Percentiles rank a stretch among this genome's conserved stretches.
Conservation (phyloP, 225 moss, liverwort and hornwort genomes). For the Marchantia polymorpha region DNA sequence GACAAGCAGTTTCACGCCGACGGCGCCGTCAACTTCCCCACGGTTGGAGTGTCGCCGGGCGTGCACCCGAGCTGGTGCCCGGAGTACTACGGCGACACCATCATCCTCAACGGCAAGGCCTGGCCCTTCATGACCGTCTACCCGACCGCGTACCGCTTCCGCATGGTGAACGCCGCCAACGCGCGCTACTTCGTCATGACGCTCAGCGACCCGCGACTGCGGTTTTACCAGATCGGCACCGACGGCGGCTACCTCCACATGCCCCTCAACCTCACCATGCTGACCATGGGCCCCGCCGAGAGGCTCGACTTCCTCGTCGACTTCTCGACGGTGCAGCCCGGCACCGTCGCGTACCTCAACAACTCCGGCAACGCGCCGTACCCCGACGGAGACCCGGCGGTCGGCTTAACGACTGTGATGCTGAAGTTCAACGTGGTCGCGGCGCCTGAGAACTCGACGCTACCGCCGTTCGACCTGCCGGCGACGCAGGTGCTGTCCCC, state of each 20-base stretch:
- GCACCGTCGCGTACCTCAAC: constrained; percentile 42
- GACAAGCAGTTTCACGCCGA: constrained; percentile 24
- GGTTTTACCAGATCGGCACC: constrained; percentile 55
- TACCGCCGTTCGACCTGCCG: neutral
- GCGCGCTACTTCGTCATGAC: constrained; percentile 56
- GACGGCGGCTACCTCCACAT: constrained; percentile 50
- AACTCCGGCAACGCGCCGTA: constrained; percentile 59
- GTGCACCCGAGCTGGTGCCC: constrained; percentile 63
- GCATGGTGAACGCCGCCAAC: constrained; percentile 50
- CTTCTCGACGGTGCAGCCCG: constrained; percentile 31
- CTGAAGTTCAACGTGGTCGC: constrained; percentile 26
- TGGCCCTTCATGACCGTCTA: constrained; percentile 52
- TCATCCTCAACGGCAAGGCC: constrained; percentile 54
- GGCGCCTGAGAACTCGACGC: neutral
- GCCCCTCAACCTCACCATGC: constrained; percentile 9
- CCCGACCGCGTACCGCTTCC: constrained; percentile 30
- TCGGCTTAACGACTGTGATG: neutral
- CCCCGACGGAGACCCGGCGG: constrained; percentile 33
- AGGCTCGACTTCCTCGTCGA: constrained; percentile 58
- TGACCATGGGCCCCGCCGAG: constrained; percentile 51
- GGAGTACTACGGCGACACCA: constrained; percentile 60
- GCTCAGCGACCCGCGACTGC: constrained; percentile 30
- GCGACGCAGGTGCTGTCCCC: neutral
- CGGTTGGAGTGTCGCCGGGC: constrained; percentile 36
- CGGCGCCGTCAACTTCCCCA: constrained; percentile 55